Evolutionary conservation across 805 yeast species (phyloP).

Genomic region (Kodamaea kaohsiungensis): DNA sequence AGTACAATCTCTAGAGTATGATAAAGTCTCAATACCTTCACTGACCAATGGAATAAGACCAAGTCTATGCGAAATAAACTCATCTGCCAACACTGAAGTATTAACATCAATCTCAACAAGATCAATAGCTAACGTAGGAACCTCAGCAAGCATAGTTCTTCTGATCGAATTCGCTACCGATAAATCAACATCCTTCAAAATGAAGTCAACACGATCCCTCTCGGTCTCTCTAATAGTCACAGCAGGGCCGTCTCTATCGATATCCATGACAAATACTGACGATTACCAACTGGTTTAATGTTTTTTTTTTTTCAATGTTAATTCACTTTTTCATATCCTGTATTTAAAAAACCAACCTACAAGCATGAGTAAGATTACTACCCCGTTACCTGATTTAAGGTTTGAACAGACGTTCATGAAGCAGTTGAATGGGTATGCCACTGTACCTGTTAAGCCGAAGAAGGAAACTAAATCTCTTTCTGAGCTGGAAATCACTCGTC

Average conservation of each 20-base stretch:
- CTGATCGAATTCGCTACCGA: slow-evolving; percentile 91
- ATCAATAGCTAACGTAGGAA: slow-evolving; percentile 95
- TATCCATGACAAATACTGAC: slow-evolving; percentile 24
- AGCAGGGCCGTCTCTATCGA: slow-evolving; percentile 59
- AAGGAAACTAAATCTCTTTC: slow-evolving; percentile 5
- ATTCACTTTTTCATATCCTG: not conserved
- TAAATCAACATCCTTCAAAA: slow-evolving; percentile 81
- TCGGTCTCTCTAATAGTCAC: slow-evolving; percentile 87
- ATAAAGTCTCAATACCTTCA: slow-evolving; percentile 76
- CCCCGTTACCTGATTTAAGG: slow-evolving; percentile 58
- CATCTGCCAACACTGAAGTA: slow-evolving; percentile 95
- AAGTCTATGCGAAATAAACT: slow-evolving; percentile 89
- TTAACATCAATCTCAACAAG: slow-evolving; percentile 91
- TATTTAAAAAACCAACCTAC: not conserved
- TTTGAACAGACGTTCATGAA: slow-evolving; percentile 61
- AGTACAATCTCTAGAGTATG: slow-evolving; percentile 93
- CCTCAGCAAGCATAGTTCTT: slow-evolving; percentile 91
- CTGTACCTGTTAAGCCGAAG: slow-evolving; percentile 9
- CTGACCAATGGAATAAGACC: slow-evolving; percentile 90
- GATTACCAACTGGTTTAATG: not conserved
- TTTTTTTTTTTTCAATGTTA: not conserved
- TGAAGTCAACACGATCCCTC: slow-evolving; percentile 86
- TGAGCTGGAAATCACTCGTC: slow-evolving; percentile 12
- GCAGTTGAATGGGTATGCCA: slow-evolving; percentile 32
- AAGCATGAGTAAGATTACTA: not conserved